Base-by-base conservation (phyloP, 2,329 filamentous ascomycete genomes). In the Aspergillus fischeri region DNA sequence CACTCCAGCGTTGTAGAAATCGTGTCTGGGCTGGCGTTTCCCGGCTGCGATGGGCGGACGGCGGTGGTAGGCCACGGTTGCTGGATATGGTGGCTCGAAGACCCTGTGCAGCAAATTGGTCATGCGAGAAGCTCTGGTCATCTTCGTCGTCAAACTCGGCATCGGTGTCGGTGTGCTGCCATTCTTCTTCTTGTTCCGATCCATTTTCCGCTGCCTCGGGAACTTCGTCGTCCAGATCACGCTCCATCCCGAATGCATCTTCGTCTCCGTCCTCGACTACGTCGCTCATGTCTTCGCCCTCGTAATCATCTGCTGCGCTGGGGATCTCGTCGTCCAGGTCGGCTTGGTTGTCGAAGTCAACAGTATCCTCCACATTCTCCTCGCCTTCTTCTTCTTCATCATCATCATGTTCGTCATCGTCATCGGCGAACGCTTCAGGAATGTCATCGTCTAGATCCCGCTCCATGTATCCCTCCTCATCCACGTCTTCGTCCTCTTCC, bases 151-250 rank as follows among this genome's bases (percentile, higher is more conserved):
- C 76, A 59, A 80, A 82, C 52, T 86, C 86, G 8, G 80, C 87
- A 63, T 91, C 88, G 2, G 87, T 88, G 73, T 91, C 89, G 8
- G 89, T 91, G 69, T 91, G 88, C 76, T 92, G 88, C 75, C 91
- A 91, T 64, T 84, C 83, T 27, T 76, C 80, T 25, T 80, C 83
- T 66, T 85, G 83, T 28, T 68, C 71, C 9, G 59, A 67, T 5
- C 59, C 70, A 44, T 69, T 63, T 38, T 74, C 74, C 9, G 81
- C 85, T 58, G 70, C 71, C 57, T 89, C 86, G 21, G 87, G 87
- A 38, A 91, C 83, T 58, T 88, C 86, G 51, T 85, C 86, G 69
- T 91, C 88, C 44, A 91, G 78, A 67, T 91, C 82, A n/a, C 81
- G 85, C 52, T 83, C 86, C 83, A 88, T 86, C 7, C 70, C 74